Percentiles rank a stretch among this genome's conserved stretches.
These are phyloP conservation scores for Diplodia scrobiculata DNA, from an alignment of 2,329 filamentous ascomycete species.

Conservation along the genomic window DNA sequence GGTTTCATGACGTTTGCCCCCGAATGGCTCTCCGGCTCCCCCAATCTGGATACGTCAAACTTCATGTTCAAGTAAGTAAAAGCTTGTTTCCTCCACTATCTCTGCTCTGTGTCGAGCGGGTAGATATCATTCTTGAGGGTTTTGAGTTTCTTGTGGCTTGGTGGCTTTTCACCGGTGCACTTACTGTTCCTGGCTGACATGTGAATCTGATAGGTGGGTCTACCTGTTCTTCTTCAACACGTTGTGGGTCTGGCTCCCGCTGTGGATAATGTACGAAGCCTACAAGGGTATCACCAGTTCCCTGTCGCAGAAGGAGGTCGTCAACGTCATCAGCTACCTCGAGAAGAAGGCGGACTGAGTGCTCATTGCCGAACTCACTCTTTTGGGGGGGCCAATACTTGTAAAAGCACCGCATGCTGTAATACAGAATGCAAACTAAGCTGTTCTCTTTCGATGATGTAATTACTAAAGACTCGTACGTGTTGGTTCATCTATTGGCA, in stretches of 20 bases:
- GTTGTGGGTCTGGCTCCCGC: slow-evolving; percentile 62
- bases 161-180: neutral
- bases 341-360: slow-evolving; percentile 23
- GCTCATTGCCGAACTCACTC: neutral
- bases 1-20: slow-evolving; percentile 67
- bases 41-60: slow-evolving; percentile 61
- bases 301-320: slow-evolving; percentile 23
- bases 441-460: too few relatives aligned
- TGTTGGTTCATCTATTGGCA: too few relatives aligned
- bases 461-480: too few relatives aligned
- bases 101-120: neutral
- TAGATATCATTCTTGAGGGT: slow-evolving; percentile 1
- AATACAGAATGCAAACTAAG: neutral
- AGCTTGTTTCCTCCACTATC: neutral
- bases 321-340: slow-evolving; percentile 28
- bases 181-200: slow-evolving; percentile 10
- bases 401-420: neutral
- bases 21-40: slow-evolving; percentile 63
- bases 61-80: slow-evolving; percentile 59
- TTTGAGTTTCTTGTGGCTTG: slow-evolving; percentile 7
- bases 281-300: slow-evolving; percentile 48
- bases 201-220: slow-evolving; percentile 51
- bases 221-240: slow-evolving; percentile 67
- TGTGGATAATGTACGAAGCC: slow-evolving; percentile 60
- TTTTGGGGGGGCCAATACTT: neutral